Evolutionary conservation across 2,329 filamentous ascomycete species (phyloP).

Genomic region (Fusarium falciforme): DNA sequence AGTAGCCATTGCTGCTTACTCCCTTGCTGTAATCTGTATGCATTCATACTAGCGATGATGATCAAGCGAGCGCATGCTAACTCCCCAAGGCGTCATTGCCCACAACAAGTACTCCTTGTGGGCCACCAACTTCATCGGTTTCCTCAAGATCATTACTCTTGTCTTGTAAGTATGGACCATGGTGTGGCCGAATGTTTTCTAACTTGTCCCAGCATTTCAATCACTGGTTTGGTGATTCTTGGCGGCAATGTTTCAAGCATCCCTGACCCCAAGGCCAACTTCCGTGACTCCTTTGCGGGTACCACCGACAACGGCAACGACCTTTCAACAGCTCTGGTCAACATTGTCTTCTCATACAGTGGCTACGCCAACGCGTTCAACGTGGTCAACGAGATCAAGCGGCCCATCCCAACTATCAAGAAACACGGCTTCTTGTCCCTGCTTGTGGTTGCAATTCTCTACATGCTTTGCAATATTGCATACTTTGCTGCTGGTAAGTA

Average conservation of each 20-base stretch:
- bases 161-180: conserved; percentile 55
- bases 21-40: conserved; percentile 66
- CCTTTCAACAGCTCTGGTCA: conserved; percentile 62
- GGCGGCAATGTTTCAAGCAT: conserved; percentile 48
- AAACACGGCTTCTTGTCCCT: conserved; percentile 62
- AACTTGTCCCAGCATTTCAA: conserved; percentile 53
- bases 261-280: conserved; percentile 50
- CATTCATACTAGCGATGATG: neutral
- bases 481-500: conserved; percentile 65
- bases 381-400: conserved; percentile 71
- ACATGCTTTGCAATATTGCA: conserved; percentile 69
- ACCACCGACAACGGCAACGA: conserved; percentile 51
- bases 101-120: conserved; percentile 69
- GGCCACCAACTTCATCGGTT: conserved; percentile 66
- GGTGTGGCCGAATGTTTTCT: rapidly evolving
- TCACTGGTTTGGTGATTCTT: conserved; percentile 72
- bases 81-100: conserved; percentile 53
- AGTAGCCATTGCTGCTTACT: conserved; percentile 73
- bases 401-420: conserved; percentile 67
- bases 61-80: neutral
- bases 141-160: conserved; percentile 70
- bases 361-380: conserved; percentile 72
- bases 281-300: conserved; percentile 50
- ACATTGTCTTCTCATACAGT: conserved; percentile 68
- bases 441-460: conserved; percentile 63